phyloP scores from a whole-genome alignment of 2,329 filamentous ascomycete genomes.

The Paracorniculantispora psalliotae region DNA sequence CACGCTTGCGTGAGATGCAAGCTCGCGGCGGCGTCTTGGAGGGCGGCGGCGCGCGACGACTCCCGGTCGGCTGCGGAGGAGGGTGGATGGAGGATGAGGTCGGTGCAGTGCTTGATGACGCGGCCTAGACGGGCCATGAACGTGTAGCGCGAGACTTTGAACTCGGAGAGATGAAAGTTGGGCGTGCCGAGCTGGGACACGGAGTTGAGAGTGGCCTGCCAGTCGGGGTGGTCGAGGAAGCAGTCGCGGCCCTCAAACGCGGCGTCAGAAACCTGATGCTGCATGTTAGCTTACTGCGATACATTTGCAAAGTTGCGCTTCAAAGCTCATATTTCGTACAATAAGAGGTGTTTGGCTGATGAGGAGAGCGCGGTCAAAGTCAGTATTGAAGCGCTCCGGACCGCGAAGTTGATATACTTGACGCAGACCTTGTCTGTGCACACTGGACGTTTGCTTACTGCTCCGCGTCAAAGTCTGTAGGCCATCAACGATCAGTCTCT shows the following conservation, averaged over 20 bases:
- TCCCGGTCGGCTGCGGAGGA: no score
- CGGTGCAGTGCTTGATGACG: no score
- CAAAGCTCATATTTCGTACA: neutral
- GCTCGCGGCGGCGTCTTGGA: no score
- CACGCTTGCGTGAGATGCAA: no score
- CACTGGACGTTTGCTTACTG: neutral
- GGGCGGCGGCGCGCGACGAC: no score
- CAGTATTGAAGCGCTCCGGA: neutral
- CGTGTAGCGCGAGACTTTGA: no score
- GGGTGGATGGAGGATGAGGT: no score
- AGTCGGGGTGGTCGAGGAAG: neutral
- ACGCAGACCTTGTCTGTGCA: neutral
- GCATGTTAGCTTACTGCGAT: no score
- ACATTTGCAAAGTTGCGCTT: neutral
- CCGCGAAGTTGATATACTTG: neutral
- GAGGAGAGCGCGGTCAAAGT: neutral
- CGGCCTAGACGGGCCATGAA: no score
- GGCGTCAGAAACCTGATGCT: neutral
- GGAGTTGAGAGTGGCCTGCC: neutral
- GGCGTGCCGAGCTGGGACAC: neutral
- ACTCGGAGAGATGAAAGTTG: neutral
- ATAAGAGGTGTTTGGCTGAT: neutral
- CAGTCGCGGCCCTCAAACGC: neutral
- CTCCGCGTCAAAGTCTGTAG: neutral
- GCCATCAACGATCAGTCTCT: neutral